phyloP scores from a whole-genome alignment of 1,139 yeast species.

The Zygosaccharomyces pseudobailii region DNA sequence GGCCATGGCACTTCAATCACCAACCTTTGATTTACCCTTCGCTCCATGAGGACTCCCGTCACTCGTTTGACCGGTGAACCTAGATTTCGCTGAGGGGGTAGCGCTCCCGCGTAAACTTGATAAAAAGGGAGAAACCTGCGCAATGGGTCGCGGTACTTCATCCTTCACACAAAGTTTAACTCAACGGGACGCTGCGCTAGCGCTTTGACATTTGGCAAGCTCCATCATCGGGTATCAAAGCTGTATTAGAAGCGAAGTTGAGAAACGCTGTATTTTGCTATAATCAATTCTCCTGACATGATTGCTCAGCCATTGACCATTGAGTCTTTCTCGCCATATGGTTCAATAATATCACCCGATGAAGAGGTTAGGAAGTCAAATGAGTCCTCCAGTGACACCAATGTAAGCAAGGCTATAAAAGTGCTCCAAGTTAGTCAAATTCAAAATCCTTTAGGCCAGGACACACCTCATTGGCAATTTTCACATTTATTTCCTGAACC shows the following conservation, averaged over 20 bases:
- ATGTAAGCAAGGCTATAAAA: conserved; percentile 87
- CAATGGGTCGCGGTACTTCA: too few relatives aligned
- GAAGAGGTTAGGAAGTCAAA: conserved; percentile 43
- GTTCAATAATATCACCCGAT: conserved; percentile 51
- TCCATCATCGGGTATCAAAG: not conserved
- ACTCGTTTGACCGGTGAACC: too few relatives aligned
- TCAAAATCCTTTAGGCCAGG: conserved; percentile 46
- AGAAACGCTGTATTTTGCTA: not conserved
- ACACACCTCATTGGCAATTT: conserved; percentile 69
- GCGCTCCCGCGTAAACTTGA: too few relatives aligned
- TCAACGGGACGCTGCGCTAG: too few relatives aligned
- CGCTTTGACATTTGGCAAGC: too few relatives aligned
- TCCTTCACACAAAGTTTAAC: too few relatives aligned
- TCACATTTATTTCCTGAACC: conserved; percentile 76
- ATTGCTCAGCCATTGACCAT: conserved; percentile 43
- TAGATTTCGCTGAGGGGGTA: too few relatives aligned
- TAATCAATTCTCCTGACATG: not conserved
- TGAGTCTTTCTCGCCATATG: conserved; percentile 46
- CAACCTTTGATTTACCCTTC: not conserved
- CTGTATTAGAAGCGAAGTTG: not conserved
- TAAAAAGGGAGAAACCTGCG: too few relatives aligned
- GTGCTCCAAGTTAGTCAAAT: conserved; percentile 69
- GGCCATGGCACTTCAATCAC: too few relatives aligned
- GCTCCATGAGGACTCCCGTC: not conserved
- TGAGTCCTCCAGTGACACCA: conserved; percentile 52